Evolutionary conservation across 2,329 filamentous ascomycete genomes (phyloP).

Genomic region (Incumbomyces lentus): DNA sequence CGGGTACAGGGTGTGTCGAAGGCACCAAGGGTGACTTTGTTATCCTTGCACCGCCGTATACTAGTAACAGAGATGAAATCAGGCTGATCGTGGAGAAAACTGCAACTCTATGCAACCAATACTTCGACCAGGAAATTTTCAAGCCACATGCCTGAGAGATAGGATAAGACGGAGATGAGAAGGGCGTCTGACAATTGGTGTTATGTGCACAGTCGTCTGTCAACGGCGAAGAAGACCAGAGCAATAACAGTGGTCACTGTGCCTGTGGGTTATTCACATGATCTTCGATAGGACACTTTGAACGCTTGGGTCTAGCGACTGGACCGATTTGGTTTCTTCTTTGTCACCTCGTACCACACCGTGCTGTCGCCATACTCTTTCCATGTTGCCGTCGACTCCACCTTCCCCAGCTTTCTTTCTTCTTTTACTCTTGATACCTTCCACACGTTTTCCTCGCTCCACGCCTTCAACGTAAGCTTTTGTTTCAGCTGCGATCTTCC

Average conservation of each 20-base stretch:
- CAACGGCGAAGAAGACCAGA: neutral
- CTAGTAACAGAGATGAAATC: slow-evolving; percentile 38
- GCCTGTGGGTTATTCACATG: slow-evolving; percentile 24
- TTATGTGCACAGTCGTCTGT: too few species aligned
- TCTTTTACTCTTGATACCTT: slow-evolving; percentile 36
- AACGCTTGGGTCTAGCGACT: slow-evolving; percentile 28
- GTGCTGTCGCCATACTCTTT: slow-evolving; percentile 34
- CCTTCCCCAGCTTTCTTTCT: slow-evolving; percentile 29
- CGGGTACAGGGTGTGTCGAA: slow-evolving; percentile 41
- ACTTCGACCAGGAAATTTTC: slow-evolving; percentile 9
- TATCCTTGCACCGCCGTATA: slow-evolving; percentile 45
- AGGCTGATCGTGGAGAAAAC: slow-evolving; percentile 40
- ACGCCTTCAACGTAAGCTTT: slow-evolving; percentile 35
- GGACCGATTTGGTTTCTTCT: slow-evolving; percentile 9
- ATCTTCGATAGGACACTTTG: slow-evolving; percentile 38
- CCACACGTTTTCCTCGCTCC: slow-evolving; percentile 23
- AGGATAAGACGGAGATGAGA: neutral
- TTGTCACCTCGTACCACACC: slow-evolving; percentile 24
- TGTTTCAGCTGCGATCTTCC: slow-evolving; percentile 33
- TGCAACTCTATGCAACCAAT: slow-evolving; percentile 39
- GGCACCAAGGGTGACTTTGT: slow-evolving; percentile 44
- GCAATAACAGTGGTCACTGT: neutral
- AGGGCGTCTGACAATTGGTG: too few species aligned
- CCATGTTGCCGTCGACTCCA: slow-evolving; percentile 5
- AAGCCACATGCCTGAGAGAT: neutral